Evolutionary conservation across 495 filamentous ascomycete genomes (phyloP), one percentile per base, ranked within the genome.

Genomic region (Aspergillus kassunensis): DNA sequence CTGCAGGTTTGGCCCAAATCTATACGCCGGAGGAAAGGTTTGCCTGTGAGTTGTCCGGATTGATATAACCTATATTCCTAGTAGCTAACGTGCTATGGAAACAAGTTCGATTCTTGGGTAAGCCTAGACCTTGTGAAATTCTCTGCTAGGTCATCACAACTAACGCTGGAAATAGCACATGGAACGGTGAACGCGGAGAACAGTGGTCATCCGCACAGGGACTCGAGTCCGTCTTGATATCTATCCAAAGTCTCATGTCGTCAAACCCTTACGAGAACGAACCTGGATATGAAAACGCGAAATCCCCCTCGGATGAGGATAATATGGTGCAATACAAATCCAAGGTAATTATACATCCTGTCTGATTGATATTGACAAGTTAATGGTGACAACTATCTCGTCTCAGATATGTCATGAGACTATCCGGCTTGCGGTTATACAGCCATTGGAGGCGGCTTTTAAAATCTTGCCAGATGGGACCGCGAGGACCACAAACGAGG

Each of bases 191-290:
- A 60, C 75, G 82, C 21, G 88, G 89, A 37, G 93, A 98, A 65
- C 83, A 96, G 62, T 98, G 93, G 93, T 96, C 90, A 23, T 87
- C 91, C 0, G 95, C 93, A 3, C 93, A 97, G 64, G 91, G 93
- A 15, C 74, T 98, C 4, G 93, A 98, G 65, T 97, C 93, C 1
- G 88, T 97, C 43, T 67, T 98, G 25, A 82, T 97, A 25, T 97
- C 93, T 5, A 97, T 98, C 46, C 93, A 98, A 66, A 96, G 90
- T 61, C 74, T 98, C 23, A 91, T 98, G 85, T 95, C 90, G 1
- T 70, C 81, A 19, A 96, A 97, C 64, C 93, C 93, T 0, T 98
- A 96, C 67, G 89, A 93, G 66, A 95, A 97, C 57, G 93, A 98
- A 62, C 93, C 93, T 15, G 93, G 93, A 8, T 96, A 87, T 58